Evolutionary conservation across 768 basidiomycete species (phyloP), one percentile per base, ranked within the genome.

Genomic region (Naematelia encephala): DNA sequence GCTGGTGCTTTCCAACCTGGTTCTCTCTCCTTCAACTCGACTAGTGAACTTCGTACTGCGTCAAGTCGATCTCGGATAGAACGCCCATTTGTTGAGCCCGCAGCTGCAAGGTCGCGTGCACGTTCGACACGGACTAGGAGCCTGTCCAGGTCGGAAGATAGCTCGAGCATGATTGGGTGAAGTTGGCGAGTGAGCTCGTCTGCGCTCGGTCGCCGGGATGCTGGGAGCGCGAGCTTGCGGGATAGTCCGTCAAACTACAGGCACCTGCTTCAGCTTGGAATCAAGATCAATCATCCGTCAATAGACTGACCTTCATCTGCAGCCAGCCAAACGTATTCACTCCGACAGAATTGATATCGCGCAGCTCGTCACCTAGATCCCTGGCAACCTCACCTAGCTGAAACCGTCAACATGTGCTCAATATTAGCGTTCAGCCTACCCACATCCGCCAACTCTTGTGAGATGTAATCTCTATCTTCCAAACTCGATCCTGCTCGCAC

Each of bases 311-410:
- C 62, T 74, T 67, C 66, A 64, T 68, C 28, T 70, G 69, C 5
- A 74, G 60, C 67, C 69, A 70, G 47, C 62, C 64, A 42, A 74
- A 74, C 1, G 72, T 61, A 29, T 64, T 68, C 14, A 74, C 66
- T 16, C 65, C 63, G 50, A 62, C 67, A 13, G 63, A 56, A 49
- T 74, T 65, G 47, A 70, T 67, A 5, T 59, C 60, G 12, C 59
- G 56, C 5, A 74, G 54, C 51, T 74, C 72, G 50, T 74, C 72
- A 0, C 62, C 64, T 5, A 74, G 54, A 46, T 69, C 68, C 10
- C 67, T 60, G 5, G 72, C 64, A 43, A 67, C 34, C 44, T 74
- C 67, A 4, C 72, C 72, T 19, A 74, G 72, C 72, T 73, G 47
- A 1, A 34, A 5, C 21, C 57, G 45, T 61, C 30, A 57, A 54